Percentiles rank a stretch among this genome's conserved stretches.
These are phyloP conservation scores for Cucurbita maxima DNA, from an alignment of 306 rosid genomes.

Conservation along the genomic window DNA sequence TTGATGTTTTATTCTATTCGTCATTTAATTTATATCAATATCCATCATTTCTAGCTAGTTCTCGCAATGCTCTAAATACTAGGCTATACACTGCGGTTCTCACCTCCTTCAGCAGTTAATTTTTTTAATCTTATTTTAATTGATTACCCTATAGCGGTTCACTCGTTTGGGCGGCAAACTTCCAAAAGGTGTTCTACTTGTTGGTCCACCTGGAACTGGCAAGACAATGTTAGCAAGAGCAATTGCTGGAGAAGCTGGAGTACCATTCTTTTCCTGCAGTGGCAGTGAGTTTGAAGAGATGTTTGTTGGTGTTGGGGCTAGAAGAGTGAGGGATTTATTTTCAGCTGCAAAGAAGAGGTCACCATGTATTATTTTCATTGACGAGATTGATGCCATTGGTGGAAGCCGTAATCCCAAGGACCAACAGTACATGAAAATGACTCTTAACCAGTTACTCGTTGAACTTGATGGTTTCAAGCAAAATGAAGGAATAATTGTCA, in stretches of 20 bases:
- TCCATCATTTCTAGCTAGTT: neutral
- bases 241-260: constrained; percentile 95
- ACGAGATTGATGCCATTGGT: constrained; percentile 92
- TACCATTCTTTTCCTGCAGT: constrained; percentile 86
- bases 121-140: constrained; percentile 5
- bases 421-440: constrained; percentile 71
- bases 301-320: constrained; percentile 96
- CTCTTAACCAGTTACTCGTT: constrained; percentile 83
- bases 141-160: constrained; percentile 53
- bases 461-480: constrained; percentile 96
- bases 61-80: neutral
- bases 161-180: constrained; percentile 96
- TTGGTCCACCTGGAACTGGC: constrained; percentile 95
- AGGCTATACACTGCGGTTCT: neutral
- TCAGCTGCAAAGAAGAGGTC: constrained; percentile 81
- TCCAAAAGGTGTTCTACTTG: constrained; percentile 89
- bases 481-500: constrained; percentile 87
- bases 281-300: constrained; percentile 97
- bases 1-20: neutral
- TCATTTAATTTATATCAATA: neutral
- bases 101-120: neutral
- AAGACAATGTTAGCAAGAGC: constrained; percentile 97
- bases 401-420: constrained; percentile 72
- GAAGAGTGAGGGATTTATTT: constrained; percentile 83
- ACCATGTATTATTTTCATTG: constrained; percentile 85